phyloP scores from a whole-genome alignment of 2,329 filamentous ascomycete species.

The Periglandula ipomoeae region DNA sequence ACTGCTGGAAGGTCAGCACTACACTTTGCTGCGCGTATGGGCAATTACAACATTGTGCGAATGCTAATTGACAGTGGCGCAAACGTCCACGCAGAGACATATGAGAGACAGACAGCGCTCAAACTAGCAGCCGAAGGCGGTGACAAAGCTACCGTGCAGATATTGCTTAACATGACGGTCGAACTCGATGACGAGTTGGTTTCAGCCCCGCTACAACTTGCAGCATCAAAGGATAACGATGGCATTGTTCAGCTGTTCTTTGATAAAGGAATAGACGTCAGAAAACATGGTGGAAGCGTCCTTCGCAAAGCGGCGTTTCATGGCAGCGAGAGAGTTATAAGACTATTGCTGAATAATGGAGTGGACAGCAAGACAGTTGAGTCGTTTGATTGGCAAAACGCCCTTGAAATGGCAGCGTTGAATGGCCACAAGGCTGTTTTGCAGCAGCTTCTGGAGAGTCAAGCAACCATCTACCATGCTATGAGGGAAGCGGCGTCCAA shows the following conservation, averaged over 20 bases:
- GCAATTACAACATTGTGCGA: background rate
- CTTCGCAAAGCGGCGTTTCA: background rate
- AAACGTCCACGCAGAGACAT: background rate
- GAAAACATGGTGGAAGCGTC: background rate
- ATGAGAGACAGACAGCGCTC: background rate
- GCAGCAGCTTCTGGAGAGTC: too few species aligned
- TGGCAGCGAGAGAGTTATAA: background rate
- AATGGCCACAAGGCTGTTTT: too few species aligned
- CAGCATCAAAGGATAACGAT: too few species aligned
- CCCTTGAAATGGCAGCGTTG: too few species aligned
- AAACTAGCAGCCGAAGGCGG: background rate
- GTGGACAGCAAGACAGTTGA: background rate
- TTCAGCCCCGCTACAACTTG: too few species aligned
- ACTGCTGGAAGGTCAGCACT: background rate
- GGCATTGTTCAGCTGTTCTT: background rate
- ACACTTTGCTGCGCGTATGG: background rate
- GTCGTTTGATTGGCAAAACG: too few species aligned
- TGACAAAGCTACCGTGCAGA: too few species aligned
- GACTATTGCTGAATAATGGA: background rate
- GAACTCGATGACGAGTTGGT: too few species aligned
- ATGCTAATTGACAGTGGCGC: background rate
- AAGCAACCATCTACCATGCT: too few species aligned
- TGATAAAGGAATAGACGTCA: background rate
- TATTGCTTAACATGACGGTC: too few species aligned
- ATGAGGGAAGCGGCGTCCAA: too few species aligned